Conservation (phyloP, 2,329 filamentous ascomycete genomes). For the Ascochyta viciae-villosae region DNA sequence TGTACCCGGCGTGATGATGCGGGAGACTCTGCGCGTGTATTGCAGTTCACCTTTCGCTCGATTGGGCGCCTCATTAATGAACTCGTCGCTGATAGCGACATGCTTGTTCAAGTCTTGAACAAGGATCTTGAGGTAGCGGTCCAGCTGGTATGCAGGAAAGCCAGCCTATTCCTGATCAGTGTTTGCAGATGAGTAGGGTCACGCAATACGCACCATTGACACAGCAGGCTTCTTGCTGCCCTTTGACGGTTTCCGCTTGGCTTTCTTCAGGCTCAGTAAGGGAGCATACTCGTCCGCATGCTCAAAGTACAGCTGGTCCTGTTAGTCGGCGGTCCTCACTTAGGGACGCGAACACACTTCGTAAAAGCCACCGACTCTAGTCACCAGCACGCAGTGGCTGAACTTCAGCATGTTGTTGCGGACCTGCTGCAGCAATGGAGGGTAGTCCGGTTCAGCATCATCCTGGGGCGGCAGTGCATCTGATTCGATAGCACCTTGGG, state of each 20-base stretch:
- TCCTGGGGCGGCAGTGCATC: conserved; percentile 51
- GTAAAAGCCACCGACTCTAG: conserved; percentile 93
- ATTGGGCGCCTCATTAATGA: conserved; percentile 73
- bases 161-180: conserved; percentile 67
- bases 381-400: conserved; percentile 87
- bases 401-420: conserved; percentile 90
- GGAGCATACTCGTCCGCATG: conserved; percentile 91
- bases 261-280: conserved; percentile 85
- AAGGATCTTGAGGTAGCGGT: conserved; percentile 89
- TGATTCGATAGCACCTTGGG: conserved; percentile 62
- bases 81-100: conserved; percentile 94
- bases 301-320: conserved; percentile 78
- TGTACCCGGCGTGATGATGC: conserved; percentile 92
- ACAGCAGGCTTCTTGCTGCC: conserved; percentile 68
- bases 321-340: conserved; percentile 21
- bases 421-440: conserved; percentile 87
- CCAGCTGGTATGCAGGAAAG: conserved; percentile 91
- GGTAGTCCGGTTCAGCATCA: conserved; percentile 68
- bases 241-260: conserved; percentile 71
- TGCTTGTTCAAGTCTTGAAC: conserved; percentile 90
- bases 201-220: conserved; percentile 71
- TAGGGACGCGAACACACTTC: conserved; percentile 60
- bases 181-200: not conserved
- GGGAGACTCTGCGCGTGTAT: conserved; percentile 83
- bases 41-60: conserved; percentile 79